Percentiles rank a stretch among this genome's conserved stretches.
Evolutionary conservation across 257 asterid species (phyloP).

Genomic region (Solanum medicagineum): DNA sequence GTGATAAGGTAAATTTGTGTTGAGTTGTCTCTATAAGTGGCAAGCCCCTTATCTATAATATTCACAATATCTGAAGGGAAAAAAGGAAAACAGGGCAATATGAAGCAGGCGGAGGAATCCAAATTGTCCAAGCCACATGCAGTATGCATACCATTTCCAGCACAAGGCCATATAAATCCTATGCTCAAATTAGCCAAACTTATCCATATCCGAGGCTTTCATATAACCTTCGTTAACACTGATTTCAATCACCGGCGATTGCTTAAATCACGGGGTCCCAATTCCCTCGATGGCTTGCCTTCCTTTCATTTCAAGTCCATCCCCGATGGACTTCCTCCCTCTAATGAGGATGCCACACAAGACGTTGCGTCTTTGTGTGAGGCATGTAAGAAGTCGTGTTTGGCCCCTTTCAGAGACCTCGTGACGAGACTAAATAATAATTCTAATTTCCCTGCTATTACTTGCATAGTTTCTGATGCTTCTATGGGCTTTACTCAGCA

Average conservation of each 20-base stretch:
- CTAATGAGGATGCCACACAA: conserved; percentile 6
- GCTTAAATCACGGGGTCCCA: not conserved
- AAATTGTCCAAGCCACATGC: not conserved
- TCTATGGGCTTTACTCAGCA: conserved; percentile 8
- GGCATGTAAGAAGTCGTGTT: conserved; percentile 2
- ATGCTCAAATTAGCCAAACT: not conserved
- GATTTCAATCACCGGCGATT: not conserved
- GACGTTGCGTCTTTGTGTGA: conserved; percentile 3
- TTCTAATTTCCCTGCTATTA: not conserved
- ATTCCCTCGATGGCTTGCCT: not conserved
- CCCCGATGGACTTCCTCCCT: conserved; percentile 19
- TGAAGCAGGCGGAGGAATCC: too few species aligned
- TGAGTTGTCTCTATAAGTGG: too few species aligned
- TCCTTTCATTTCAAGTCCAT: conserved; percentile 11
- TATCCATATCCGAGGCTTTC: not conserved
- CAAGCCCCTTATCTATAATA: too few species aligned
- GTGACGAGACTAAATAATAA: not conserved
- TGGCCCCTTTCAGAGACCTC: conserved; percentile 6
- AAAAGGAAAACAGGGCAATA: too few species aligned
- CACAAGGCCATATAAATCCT: not conserved
- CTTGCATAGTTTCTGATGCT: conserved; percentile 13
- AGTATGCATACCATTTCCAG: not conserved
- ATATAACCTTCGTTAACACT: not conserved
- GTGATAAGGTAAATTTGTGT: too few species aligned
- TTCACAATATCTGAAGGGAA: too few species aligned